Conservation (phyloP, 108 stramenopile species). For the Chaetoceros muelleri region DNA sequence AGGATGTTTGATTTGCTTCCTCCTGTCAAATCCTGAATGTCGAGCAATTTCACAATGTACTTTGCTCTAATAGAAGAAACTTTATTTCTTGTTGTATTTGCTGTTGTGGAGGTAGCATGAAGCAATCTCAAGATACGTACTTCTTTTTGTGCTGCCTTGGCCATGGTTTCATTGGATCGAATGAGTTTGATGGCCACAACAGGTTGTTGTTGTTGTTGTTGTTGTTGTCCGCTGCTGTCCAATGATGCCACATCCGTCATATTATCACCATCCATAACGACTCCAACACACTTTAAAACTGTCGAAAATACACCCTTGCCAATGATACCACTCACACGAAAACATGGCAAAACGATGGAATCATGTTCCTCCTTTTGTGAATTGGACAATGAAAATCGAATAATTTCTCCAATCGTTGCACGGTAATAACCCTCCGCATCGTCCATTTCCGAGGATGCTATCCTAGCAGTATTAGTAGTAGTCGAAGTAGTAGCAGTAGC, state of each 20-base stretch:
- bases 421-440: constrained; percentile 98
- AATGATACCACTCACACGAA: constrained; percentile 79
- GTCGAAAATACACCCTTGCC: constrained; percentile 97
- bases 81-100: constrained; percentile 1
- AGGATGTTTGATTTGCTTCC: background rate
- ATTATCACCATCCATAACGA: constrained; percentile 4
- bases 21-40: background rate
- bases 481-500: too few relatives aligned
- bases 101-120: constrained; percentile 13
- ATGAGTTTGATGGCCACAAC: constrained; percentile 94
- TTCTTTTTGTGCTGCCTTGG: constrained; percentile 85
- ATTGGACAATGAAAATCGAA: constrained; percentile 20
- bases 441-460: constrained; percentile 75
- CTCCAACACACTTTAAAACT: constrained; percentile 71
- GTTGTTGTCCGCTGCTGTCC: constrained; percentile 4
- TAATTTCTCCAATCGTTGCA: constrained; percentile 76
- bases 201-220: constrained; percentile 21
- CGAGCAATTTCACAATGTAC: constrained; percentile 1
- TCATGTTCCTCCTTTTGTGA: constrained; percentile 4
- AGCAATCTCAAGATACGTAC: constrained; percentile 43
- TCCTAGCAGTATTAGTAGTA: constrained; percentile 7
- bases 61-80: background rate
- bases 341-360: constrained; percentile 24
- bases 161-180: constrained; percentile 97
- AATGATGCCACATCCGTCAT: background rate